A percentile compares a stretch with the other conserved stretches of the same genome.
These are phyloP conservation scores for Hyphopichia pseudoburtonii DNA, from an alignment of 1,139 yeast species.

Conservation along the genomic window DNA sequence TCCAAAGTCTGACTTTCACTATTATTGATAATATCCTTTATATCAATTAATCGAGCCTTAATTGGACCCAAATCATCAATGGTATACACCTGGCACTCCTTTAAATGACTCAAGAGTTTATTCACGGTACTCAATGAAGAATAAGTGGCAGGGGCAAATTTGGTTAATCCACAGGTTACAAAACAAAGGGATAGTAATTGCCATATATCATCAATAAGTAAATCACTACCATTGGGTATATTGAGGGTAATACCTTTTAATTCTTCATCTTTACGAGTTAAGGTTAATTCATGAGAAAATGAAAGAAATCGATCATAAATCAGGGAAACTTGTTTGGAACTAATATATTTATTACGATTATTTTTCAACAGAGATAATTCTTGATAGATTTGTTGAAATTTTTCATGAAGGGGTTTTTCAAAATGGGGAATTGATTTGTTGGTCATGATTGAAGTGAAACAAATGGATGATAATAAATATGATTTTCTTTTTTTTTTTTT, in stretches of 20 bases:
- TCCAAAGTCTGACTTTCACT: constrained; percentile 36
- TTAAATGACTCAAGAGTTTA: constrained; percentile 75
- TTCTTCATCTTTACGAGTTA: constrained; percentile 50
- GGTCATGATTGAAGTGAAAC: no score
- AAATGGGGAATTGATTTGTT: constrained; percentile 39
- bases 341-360: constrained; percentile 61
- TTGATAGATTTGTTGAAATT: constrained; percentile 49
- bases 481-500: no score
- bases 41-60: constrained; percentile 65
- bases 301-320: constrained; percentile 56
- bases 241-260: constrained; percentile 41
- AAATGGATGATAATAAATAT: no score
- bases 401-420: constrained; percentile 52
- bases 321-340: constrained; percentile 59
- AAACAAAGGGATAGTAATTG: constrained; percentile 83
- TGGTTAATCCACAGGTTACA: constrained; percentile 85
- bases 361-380: constrained; percentile 57
- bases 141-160: constrained; percentile 91
- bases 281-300: constrained; percentile 49
- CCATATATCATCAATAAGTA: constrained; percentile 82
- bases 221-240: constrained; percentile 55
- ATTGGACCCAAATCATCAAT: constrained; percentile 81
- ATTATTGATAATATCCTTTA: constrained; percentile 55
- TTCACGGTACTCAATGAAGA: constrained; percentile 84
- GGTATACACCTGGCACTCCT: constrained; percentile 79